Conservation (phyloP, 176 grass and related monocot species). For the Themeda triandra region DNA sequence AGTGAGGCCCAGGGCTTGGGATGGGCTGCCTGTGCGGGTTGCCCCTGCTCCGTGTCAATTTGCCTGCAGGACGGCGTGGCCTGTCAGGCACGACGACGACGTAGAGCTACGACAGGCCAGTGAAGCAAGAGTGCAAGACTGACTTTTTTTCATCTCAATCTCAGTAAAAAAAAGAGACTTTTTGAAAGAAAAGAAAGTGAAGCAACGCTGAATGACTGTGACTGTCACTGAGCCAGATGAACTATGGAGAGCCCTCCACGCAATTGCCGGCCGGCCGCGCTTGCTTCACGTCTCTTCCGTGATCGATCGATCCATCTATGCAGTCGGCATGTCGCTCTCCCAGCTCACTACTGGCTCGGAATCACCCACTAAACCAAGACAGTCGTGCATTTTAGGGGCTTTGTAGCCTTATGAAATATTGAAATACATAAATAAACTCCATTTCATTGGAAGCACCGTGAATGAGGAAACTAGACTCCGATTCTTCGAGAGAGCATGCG, state of each 20-base stretch:
- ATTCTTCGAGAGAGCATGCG: background rate
- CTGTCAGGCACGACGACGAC: too few species aligned
- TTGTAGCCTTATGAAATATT: too few species aligned
- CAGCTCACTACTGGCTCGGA: background rate
- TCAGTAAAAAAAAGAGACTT: background rate
- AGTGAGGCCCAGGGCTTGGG: too few species aligned
- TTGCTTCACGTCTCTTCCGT: background rate
- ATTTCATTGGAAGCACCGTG: background rate
- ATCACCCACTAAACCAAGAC: background rate
- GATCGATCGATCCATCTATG: background rate
- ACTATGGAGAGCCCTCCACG: slow-evolving; percentile 10
- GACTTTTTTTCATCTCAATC: background rate
- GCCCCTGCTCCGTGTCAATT: too few species aligned
- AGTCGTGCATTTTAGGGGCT: background rate
- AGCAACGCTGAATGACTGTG: background rate
- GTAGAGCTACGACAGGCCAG: too few species aligned
- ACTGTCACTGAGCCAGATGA: background rate
- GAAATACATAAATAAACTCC: background rate
- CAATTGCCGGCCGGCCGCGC: background rate
- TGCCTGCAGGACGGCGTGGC: too few species aligned
- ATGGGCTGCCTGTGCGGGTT: background rate
- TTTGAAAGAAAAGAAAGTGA: background rate
- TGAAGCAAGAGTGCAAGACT: too few species aligned
- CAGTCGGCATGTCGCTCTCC: background rate
- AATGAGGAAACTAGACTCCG: too few species aligned